These are phyloP conservation scores for Selaginella moellendorffii DNA, from an alignment of 75 land plant genomes.

Conservation along the genomic window DNA sequence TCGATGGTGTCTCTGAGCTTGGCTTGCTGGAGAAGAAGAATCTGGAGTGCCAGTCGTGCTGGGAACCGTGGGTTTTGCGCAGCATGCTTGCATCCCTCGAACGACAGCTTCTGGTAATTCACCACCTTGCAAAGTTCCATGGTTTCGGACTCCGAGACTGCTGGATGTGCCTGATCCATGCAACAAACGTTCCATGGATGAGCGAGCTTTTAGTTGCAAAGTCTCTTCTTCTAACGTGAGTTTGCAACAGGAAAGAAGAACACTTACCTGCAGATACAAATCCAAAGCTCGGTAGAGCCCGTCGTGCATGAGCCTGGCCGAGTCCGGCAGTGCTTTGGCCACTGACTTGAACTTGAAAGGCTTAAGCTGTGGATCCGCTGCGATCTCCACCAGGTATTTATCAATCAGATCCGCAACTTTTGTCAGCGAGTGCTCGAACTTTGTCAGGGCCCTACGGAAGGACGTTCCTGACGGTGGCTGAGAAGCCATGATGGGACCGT, in stretches of 20 bases:
- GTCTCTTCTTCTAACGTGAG: no score
- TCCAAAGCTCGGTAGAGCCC: conserved; percentile 62
- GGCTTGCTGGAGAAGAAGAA: conserved; percentile 41
- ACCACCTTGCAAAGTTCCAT: conserved; percentile 38
- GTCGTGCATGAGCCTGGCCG: conserved; percentile 60
- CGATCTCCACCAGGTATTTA: conserved; percentile 67
- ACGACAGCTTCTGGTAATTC: conserved; percentile 55
- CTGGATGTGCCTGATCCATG: conserved; percentile 63
- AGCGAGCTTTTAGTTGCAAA: no score
- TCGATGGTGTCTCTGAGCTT: conserved; percentile 34
- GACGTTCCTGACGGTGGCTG: neutral
- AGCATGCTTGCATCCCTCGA: conserved; percentile 46
- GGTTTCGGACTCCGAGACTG: conserved; percentile 49
- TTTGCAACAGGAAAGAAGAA: neutral
- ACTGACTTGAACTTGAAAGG: conserved; percentile 52
- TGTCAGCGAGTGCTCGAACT: conserved; percentile 15
- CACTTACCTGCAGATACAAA: conserved; percentile 71
- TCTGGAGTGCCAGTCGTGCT: conserved; percentile 41
- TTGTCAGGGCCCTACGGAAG: neutral
- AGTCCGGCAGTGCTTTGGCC: conserved; percentile 43
- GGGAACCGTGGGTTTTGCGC: conserved; percentile 53
- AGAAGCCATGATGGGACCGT: neutral
- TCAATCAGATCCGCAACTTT: conserved; percentile 53
- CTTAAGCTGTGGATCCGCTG: conserved; percentile 62
- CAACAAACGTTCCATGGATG: no score